These are phyloP conservation scores for Aspergillus fischeri DNA, from an alignment of 2,329 filamentous ascomycete genomes.

Conservation along the genomic window DNA sequence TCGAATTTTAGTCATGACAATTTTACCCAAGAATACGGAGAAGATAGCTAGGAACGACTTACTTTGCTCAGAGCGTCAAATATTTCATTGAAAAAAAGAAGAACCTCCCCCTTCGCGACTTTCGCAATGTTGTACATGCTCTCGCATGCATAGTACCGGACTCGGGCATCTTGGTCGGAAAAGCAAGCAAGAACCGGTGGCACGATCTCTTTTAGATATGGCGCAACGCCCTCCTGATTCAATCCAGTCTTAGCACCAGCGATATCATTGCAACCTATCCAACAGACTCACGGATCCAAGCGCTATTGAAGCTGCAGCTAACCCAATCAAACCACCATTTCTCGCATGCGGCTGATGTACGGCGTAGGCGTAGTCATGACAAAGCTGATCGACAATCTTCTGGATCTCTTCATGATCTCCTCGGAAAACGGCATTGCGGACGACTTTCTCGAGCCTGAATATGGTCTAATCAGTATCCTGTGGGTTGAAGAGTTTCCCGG, in stretches of 20 bases:
- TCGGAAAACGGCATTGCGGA: constrained; percentile 73
- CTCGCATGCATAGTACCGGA: constrained; percentile 97
- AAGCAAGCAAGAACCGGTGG: constrained; percentile 97
- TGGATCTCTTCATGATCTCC: constrained; percentile 77
- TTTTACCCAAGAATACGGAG: background rate
- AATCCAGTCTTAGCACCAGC: constrained; percentile 8
- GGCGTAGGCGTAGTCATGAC: constrained; percentile 95
- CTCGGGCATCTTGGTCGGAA: constrained; percentile 93
- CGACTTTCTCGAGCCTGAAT: constrained; percentile 77
- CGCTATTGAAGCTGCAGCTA: constrained; percentile 93
- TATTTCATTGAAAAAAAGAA: constrained; percentile 97
- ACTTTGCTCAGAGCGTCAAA: constrained; percentile 98
- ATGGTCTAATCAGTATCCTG: background rate
- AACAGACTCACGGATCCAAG: constrained; percentile 72
- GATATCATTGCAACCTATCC: background rate
- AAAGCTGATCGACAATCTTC: constrained; percentile 90
- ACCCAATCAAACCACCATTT: constrained; percentile 91
- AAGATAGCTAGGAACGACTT: constrained; percentile 19
- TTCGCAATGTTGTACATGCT: constrained; percentile 99
- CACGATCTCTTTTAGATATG: constrained; percentile 88
- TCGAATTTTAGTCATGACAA: constrained; percentile 12
- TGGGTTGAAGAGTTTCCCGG: background rate
- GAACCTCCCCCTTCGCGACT: constrained; percentile 94
- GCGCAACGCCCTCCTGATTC: constrained; percentile 71
- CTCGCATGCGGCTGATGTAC: constrained; percentile 94